phyloP scores from a whole-genome alignment of 495 filamentous ascomycete species.

The Gamarada debralockiae region DNA sequence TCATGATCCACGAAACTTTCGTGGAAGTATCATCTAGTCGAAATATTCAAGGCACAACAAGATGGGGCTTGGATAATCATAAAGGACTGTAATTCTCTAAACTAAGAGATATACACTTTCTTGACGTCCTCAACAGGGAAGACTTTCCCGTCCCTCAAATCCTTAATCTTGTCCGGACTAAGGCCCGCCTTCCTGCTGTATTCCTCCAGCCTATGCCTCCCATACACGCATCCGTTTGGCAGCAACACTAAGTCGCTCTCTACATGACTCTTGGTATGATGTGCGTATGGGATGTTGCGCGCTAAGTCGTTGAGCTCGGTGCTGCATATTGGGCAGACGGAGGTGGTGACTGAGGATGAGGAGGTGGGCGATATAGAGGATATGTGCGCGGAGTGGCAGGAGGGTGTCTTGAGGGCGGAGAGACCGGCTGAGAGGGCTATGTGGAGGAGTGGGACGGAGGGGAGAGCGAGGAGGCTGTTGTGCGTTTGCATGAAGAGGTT shows the following conservation, averaged over 20 bases:
- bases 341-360: constrained; percentile 22
- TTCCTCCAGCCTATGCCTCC: constrained; percentile 65
- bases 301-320: constrained; percentile 92
- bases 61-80: too few relatives aligned
- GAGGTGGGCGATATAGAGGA: constrained; percentile 23
- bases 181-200: constrained; percentile 72
- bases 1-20: too few relatives aligned
- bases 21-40: too few relatives aligned
- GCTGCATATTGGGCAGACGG: constrained; percentile 82
- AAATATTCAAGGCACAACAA: too few relatives aligned
- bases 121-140: constrained; percentile 59
- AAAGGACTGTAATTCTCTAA: not conserved
- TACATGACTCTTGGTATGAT: constrained; percentile 89
- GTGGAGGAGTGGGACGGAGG: constrained; percentile 79
- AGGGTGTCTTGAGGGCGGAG: constrained; percentile 91
- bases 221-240: constrained; percentile 85
- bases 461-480: constrained; percentile 82
- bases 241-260: constrained; percentile 82
- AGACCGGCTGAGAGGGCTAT: constrained; percentile 88
- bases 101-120: constrained; percentile 85
- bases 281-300: constrained; percentile 82
- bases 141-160: constrained; percentile 71
- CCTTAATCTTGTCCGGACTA: constrained; percentile 64
- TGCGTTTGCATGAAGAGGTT: constrained; percentile 80
- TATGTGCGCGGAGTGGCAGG: constrained; percentile 69